Base-by-base conservation (phyloP, 768 basidiomycete species). In the Auriscalpium microsporum region DNA sequence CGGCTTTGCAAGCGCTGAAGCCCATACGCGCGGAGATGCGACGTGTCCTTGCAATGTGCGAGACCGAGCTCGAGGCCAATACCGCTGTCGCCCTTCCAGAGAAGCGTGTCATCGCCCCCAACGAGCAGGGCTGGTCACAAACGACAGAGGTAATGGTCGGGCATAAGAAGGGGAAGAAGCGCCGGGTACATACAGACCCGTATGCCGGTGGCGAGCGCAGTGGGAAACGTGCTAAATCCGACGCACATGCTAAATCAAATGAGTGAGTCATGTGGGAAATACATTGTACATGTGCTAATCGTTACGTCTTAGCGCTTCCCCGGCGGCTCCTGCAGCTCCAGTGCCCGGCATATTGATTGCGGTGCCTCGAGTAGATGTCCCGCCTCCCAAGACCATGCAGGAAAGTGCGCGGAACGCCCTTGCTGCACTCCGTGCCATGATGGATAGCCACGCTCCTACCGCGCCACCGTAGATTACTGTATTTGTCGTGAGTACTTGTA, bases 171-270 rank as follows among this genome's bases (percentile, higher is more conserved):
- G 35, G 34, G 33, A 50, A 50, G 35, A 44, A 14, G 50, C 51
- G 48, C 11, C 67, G 45, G 17, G 53, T 35, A 37, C 72, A 73
- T 14, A 64, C 53, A 2, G 66, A 62, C 50, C 72, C 73, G 56
- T 70, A 67, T 19, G 59, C 52, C 4, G 56, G 55, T 0, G 68
- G 57, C 1, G 50, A 55, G 13, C 58, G 38, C 7, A 37, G 17
- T 57, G 62, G 66, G 38, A 69, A 66, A 1, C 72, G 71, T 6
- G 62, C 60, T 6, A 63, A 59, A 50, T 73, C 67, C 6, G 68
- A 59, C 0, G 69, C 60, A 52, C 34, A 65, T 7, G 11, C 40
- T 8, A 17, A 42, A 42, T 28, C 23, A 5, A 28, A 28, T 5
- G 23, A 28, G 23, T 28, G 5, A 2, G 23, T 28, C 23, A 5